phyloP scores from a whole-genome alignment of 1,284 basidiomycete genomes.

The Ustilago trichophora region DNA sequence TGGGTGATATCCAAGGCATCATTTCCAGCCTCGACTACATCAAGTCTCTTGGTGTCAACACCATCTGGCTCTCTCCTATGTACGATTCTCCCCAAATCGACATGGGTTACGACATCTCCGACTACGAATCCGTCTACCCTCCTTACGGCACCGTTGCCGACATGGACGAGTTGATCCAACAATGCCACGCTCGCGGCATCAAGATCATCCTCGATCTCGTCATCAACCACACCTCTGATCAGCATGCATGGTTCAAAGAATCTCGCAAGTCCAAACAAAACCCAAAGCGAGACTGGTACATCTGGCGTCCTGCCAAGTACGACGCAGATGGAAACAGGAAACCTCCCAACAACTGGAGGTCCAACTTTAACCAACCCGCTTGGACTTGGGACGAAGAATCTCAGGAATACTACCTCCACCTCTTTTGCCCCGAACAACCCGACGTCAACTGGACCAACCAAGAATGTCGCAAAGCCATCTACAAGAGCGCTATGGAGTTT shows the following conservation, averaged over 20 bases:
- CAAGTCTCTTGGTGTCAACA: slow-evolving; percentile 76
- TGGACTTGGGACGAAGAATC: slow-evolving; percentile 79
- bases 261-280: slow-evolving; percentile 73
- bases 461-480: slow-evolving; percentile 71
- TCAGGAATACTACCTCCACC: slow-evolving; percentile 78
- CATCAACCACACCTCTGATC: slow-evolving; percentile 80
- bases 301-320: slow-evolving; percentile 76
- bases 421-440: slow-evolving; percentile 77
- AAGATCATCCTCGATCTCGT: slow-evolving; percentile 82
- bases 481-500: slow-evolving; percentile 74
- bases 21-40: slow-evolving; percentile 76
- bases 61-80: slow-evolving; percentile 80
- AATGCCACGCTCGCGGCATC: slow-evolving; percentile 75
- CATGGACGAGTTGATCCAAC: slow-evolving; percentile 74
- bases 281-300: slow-evolving; percentile 78
- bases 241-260: slow-evolving; percentile 75
- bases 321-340: slow-evolving; percentile 68
- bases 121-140: slow-evolving; percentile 78
- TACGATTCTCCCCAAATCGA: slow-evolving; percentile 77
- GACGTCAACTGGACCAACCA: slow-evolving; percentile 82
- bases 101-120: slow-evolving; percentile 73
- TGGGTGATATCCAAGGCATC: slow-evolving; percentile 80
- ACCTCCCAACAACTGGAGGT: slow-evolving; percentile 78
- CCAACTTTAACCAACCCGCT: slow-evolving; percentile 76
- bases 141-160: slow-evolving; percentile 78